Evolutionary conservation across 148 eudicot genomes (phyloP).

Genomic region (Cornus kousa): DNA sequence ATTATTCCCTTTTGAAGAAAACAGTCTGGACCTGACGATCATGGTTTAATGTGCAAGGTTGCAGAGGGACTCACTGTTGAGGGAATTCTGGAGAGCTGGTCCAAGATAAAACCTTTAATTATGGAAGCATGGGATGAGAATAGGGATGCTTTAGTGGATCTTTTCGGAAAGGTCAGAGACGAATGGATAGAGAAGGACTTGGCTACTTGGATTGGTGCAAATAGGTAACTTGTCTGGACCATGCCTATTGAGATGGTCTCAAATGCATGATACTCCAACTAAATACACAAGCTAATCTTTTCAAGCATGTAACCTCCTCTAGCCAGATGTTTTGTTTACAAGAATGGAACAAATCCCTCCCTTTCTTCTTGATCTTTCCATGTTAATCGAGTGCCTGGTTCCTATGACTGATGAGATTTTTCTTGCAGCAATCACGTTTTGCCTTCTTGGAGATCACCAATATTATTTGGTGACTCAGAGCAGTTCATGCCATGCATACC

Average conservation of each 20-base stretch:
- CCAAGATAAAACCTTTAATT: constrained; percentile 63
- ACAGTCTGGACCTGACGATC: constrained; percentile 15
- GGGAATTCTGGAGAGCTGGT: constrained; percentile 78
- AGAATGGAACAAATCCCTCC: background rate
- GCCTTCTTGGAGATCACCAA: too few species aligned
- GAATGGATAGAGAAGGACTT: constrained; percentile 92
- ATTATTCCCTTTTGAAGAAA: background rate
- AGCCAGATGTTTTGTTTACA: background rate
- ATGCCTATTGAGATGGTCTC: background rate
- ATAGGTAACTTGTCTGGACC: constrained; percentile 51
- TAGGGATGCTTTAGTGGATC: constrained; percentile 64
- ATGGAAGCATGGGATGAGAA: constrained; percentile 87
- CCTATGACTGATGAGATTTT: too few species aligned
- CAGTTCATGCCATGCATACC: too few species aligned
- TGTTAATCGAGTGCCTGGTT: too few species aligned
- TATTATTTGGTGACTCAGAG: too few species aligned
- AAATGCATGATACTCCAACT: background rate
- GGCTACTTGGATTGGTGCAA: constrained; percentile 92
- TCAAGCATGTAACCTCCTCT: background rate
- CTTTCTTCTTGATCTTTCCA: too few species aligned
- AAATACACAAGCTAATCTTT: background rate
- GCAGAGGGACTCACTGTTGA: constrained; percentile 81
- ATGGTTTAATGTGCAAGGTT: constrained; percentile 47
- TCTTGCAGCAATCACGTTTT: too few species aligned
- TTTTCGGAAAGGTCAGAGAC: constrained; percentile 87